phyloP scores from a whole-genome alignment of 2,329 filamentous ascomycete species.

The Nemania sp. region DNA sequence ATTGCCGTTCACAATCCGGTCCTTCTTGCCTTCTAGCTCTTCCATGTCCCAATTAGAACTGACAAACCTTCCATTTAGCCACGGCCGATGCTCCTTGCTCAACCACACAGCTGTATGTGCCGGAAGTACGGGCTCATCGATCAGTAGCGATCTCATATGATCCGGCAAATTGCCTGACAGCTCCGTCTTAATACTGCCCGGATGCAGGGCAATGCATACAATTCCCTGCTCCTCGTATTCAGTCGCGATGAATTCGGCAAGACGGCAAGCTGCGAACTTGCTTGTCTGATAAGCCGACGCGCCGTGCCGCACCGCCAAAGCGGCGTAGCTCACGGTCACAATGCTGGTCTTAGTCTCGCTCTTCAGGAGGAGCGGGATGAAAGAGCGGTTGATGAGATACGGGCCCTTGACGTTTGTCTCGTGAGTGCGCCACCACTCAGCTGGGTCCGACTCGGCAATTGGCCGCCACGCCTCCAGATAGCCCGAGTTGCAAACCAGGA shows the following conservation, averaged over 20 bases:
- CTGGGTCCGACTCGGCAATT: slow-evolving; percentile 28
- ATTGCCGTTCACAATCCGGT: slow-evolving; percentile 36
- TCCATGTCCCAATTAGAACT: slow-evolving; percentile 39
- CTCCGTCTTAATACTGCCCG: slow-evolving; percentile 50
- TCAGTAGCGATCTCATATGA: slow-evolving; percentile 27
- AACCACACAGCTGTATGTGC: slow-evolving; percentile 35
- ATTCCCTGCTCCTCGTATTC: slow-evolving; percentile 50
- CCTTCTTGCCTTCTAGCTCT: slow-evolving; percentile 38
- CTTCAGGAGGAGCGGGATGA: slow-evolving; percentile 35
- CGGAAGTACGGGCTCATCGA: slow-evolving; percentile 38
- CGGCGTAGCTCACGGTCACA: slow-evolving; percentile 46
- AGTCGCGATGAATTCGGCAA: slow-evolving; percentile 48
- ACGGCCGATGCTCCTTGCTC: slow-evolving; percentile 28
- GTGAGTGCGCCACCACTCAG: slow-evolving; percentile 36
- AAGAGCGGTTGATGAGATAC: slow-evolving; percentile 33
- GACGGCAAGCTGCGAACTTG: slow-evolving; percentile 49
- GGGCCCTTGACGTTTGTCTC: slow-evolving; percentile 38
- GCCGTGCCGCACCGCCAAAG: slow-evolving; percentile 37
- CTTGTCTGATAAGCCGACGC: slow-evolving; percentile 50
- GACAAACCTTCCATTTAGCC: slow-evolving; percentile 37
- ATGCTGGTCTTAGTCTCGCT: slow-evolving; percentile 46
- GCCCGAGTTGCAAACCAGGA: slow-evolving; percentile 47
- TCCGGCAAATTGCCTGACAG: slow-evolving; percentile 43
- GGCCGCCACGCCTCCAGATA: slow-evolving; percentile 41
- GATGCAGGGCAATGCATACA: slow-evolving; percentile 48